Conservation (phyloP, 345 rosid species). For the Eucalyptus melliodora region DNA sequence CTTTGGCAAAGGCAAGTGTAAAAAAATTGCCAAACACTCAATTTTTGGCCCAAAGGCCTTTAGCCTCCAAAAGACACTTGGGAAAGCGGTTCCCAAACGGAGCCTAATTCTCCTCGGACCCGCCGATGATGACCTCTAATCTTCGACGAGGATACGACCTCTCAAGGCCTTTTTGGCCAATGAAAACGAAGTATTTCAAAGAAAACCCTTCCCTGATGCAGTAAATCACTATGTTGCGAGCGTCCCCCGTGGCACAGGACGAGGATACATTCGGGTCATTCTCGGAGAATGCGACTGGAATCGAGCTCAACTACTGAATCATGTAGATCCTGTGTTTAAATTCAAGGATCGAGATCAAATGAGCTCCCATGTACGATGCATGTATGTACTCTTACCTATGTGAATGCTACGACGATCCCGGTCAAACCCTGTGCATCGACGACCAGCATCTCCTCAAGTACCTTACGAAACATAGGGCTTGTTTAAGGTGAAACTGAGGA, state of each 20-base stretch:
- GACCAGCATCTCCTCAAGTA: neutral
- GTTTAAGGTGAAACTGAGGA: neutral
- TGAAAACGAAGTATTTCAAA: too few species aligned
- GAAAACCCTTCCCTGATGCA: neutral
- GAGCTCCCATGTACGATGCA: neutral
- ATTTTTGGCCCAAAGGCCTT: too few species aligned
- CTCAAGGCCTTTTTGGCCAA: too few species aligned
- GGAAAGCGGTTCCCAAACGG: too few species aligned
- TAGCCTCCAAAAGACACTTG: too few species aligned
- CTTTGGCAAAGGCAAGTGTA: too few species aligned
- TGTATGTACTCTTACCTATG: neutral
- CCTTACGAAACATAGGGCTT: neutral
- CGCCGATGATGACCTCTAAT: too few species aligned
- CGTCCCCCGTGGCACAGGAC: neutral
- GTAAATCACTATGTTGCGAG: neutral
- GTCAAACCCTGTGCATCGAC: neutral
- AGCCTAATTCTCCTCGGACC: too few species aligned
- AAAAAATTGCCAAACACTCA: too few species aligned
- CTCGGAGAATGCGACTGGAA: neutral
- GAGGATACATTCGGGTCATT: too few species aligned
- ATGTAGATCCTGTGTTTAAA: neutral
- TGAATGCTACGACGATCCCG: neutral
- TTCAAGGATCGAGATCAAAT: neutral
- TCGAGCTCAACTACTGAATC: too few species aligned
- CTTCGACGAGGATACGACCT: too few species aligned